phyloP scores from a whole-genome alignment of 1,139 yeast genomes.

The Candida labiduridarum region DNA sequence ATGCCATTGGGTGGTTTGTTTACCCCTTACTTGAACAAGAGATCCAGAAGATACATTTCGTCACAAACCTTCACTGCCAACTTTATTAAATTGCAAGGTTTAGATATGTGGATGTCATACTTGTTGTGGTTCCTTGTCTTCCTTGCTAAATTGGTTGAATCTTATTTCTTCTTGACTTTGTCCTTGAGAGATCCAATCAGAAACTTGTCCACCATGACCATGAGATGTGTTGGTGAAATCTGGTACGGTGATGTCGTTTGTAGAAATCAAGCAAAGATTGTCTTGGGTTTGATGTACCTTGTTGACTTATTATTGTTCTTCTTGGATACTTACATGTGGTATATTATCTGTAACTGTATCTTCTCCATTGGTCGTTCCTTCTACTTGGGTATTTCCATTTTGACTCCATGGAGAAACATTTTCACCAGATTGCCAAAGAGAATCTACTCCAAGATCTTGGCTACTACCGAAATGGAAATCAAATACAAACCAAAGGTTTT shows the following conservation, averaged over 20 bases:
- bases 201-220: constrained; percentile 44
- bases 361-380: constrained; percentile 53
- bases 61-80: constrained; percentile 58
- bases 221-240: constrained; percentile 48
- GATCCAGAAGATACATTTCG: constrained; percentile 87
- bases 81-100: constrained; percentile 38
- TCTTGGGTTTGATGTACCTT: constrained; percentile 37
- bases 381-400: constrained; percentile 53
- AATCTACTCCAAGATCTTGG: constrained; percentile 47
- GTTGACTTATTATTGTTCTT: constrained; percentile 53
- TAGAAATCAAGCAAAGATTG: constrained; percentile 39
- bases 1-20: constrained; percentile 98
- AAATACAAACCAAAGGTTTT: constrained; percentile 34
- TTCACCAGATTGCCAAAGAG: constrained; percentile 54
- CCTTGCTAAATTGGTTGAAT: constrained; percentile 49
- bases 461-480: constrained; percentile 28
- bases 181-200: constrained; percentile 52
- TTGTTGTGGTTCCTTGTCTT: constrained; percentile 52
- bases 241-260: constrained; percentile 46
- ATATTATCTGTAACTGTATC: constrained; percentile 53
- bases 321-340: constrained; percentile 59
- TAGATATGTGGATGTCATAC: constrained; percentile 38
- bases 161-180: constrained; percentile 52
- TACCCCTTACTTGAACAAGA: constrained; percentile 87
- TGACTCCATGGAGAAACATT: constrained; percentile 62